These are phyloP conservation scores for Acanthamoeba rhysodes DNA, from an alignment of 208 protist genomes.

Conservation along the genomic window DNA sequence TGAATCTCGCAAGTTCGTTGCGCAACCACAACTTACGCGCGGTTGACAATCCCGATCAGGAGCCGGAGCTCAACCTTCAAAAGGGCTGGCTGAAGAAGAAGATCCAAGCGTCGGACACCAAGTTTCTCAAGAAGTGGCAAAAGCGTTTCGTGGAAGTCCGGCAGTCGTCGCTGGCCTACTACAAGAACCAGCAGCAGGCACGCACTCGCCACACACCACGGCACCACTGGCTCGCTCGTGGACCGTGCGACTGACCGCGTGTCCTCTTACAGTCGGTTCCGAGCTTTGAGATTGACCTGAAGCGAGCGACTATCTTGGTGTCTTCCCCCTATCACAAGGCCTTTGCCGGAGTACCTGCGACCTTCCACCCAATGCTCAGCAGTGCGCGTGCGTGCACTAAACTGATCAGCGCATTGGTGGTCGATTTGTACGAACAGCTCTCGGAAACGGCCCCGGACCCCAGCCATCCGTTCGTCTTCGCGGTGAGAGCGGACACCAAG, in stretches of 20 bases:
- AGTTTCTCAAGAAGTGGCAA: conserved; percentile 40
- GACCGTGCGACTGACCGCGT: background rate
- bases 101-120: conserved; percentile 10
- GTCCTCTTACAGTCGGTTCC: background rate
- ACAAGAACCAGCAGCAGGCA: conserved; percentile 53
- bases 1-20: background rate
- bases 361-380: background rate
- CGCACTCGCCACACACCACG: background rate
- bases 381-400: background rate
- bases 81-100: conserved; percentile 39
- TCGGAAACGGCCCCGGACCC: background rate
- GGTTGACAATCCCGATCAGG: background rate
- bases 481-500: background rate
- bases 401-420: background rate
- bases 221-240: background rate
- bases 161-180: background rate
- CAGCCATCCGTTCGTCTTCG: background rate
- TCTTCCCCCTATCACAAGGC: background rate
- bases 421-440: background rate
- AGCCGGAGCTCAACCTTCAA: background rate
- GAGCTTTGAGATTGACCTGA: background rate
- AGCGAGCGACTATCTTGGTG: background rate
- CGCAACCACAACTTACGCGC: background rate
- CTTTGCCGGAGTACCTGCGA: background rate
- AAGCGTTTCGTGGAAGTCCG: conserved; percentile 1